These are phyloP conservation scores for Centella asiatica DNA, from an alignment of 129 eudicot species.

Conservation along the genomic window DNA sequence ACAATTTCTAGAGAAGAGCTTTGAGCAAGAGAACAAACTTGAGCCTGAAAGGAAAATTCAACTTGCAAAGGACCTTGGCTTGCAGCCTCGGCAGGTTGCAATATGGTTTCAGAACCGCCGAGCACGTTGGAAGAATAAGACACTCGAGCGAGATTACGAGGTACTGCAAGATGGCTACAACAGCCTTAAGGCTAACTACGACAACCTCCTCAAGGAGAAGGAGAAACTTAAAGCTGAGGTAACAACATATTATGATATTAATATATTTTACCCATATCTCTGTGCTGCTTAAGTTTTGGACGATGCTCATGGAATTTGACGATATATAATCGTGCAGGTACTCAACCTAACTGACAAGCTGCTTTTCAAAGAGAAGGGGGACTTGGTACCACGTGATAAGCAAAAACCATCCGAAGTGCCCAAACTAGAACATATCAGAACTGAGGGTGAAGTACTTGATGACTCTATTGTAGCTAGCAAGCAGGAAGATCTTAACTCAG, in stretches of 20 bases:
- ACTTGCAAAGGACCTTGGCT: conserved; percentile 90
- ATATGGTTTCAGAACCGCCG: conserved; percentile 93
- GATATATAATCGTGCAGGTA: conserved; percentile 39
- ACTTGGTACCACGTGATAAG: conserved; percentile 22
- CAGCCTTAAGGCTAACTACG: conserved; percentile 65
- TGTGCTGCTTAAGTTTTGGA: neutral
- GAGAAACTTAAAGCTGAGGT: conserved; percentile 78
- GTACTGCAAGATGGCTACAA: conserved; percentile 52
- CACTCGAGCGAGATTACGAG: conserved; percentile 76
- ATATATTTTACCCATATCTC: neutral
- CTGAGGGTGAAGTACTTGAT: conserved; percentile 28
- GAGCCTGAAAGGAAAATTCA: conserved; percentile 86
- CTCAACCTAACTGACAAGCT: conserved; percentile 47
- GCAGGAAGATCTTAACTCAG: conserved; percentile 27
- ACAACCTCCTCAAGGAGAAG: conserved; percentile 54
- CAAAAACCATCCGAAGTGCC: conserved; percentile 22
- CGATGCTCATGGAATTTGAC: conserved; percentile 1
- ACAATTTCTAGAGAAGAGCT: conserved; percentile 74
- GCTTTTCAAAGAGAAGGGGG: conserved; percentile 34
- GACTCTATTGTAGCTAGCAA: conserved; percentile 14
- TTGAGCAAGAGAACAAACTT: conserved; percentile 71
- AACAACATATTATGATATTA: neutral
- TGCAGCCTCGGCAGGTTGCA: conserved; percentile 94
- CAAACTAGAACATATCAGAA: conserved; percentile 24
- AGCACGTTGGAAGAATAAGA: conserved; percentile 85